Conservation (phyloP, 177 flowering plant species). For the Vitis hybrid region DNA sequence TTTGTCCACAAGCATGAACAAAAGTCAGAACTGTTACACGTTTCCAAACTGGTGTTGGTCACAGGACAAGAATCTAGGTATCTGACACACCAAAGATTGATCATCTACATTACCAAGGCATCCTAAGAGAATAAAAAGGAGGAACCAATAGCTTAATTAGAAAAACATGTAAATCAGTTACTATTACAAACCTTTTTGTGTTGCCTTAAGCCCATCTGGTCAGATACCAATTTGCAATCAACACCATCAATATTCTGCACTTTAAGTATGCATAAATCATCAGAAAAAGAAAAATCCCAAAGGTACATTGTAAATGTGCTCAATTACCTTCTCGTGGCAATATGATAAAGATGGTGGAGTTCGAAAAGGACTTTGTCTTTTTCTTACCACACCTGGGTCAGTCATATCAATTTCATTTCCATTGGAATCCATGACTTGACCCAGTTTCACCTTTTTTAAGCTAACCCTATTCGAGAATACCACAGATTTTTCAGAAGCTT, state of each 20-base stretch:
- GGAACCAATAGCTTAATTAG: no score
- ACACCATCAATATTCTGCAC: constrained; percentile 49
- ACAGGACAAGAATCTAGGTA: no score
- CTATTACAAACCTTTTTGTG: constrained; percentile 68
- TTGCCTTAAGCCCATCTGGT: constrained; percentile 50
- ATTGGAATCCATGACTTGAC: constrained; percentile 20
- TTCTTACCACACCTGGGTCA: constrained; percentile 13
- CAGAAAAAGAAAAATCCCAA: neutral
- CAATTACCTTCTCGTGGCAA: constrained; percentile 56
- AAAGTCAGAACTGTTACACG: no score
- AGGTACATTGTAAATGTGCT: neutral
- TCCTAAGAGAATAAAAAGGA: no score
- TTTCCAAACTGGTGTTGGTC: no score
- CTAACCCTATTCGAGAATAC: constrained; percentile 24
- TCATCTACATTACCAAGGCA: no score
- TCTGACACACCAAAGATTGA: no score
- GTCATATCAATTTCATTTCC: constrained; percentile 19
- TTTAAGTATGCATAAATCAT: constrained; percentile 12
- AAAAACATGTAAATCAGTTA: no score
- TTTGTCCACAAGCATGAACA: no score
- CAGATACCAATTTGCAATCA: constrained; percentile 33
- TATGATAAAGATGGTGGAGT: constrained; percentile 88
- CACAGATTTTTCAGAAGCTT: constrained; percentile 36
- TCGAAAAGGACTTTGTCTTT: constrained; percentile 64
- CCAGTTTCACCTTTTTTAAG: constrained; percentile 32